Conservation (phyloP, 2,329 filamentous ascomycete genomes). For the Harringtonia lauricola region DNA sequence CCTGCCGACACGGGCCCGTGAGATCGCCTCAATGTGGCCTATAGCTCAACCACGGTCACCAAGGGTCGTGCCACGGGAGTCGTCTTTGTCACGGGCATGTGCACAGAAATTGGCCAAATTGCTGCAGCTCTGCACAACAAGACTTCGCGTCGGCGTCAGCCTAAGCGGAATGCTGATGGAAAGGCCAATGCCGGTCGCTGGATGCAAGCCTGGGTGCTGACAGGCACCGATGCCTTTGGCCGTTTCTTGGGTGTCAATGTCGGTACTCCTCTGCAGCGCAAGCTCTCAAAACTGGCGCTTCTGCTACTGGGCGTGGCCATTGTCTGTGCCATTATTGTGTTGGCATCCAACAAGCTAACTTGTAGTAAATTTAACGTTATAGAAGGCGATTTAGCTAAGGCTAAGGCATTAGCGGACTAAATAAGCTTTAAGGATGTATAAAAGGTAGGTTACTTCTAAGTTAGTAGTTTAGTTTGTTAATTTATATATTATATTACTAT, state of each 20-base stretch:
- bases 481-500: too few relatives aligned
- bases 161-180: constrained; percentile 36
- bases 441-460: too few relatives aligned
- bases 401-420: too few relatives aligned
- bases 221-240: constrained; percentile 42
- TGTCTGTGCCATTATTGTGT: constrained; percentile 53
- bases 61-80: constrained; percentile 49
- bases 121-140: constrained; percentile 46
- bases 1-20: constrained; percentile 41
- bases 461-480: too few relatives aligned
- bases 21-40: constrained; percentile 50
- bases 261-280: constrained; percentile 56
- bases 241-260: constrained; percentile 52
- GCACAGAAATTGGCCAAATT: constrained; percentile 53
- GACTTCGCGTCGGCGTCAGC: constrained; percentile 31
- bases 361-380: constrained; percentile 44
- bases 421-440: too few relatives aligned
- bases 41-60: constrained; percentile 51
- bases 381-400: too few relatives aligned
- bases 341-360: constrained; percentile 45
- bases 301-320: constrained; percentile 52
- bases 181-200: constrained; percentile 37
- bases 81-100: constrained; percentile 47
- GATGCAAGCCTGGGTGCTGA: constrained; percentile 25
- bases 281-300: constrained; percentile 53